Evolutionary conservation across 805 yeast species (phyloP).

Genomic region (Lipomyces kockii): DNA sequence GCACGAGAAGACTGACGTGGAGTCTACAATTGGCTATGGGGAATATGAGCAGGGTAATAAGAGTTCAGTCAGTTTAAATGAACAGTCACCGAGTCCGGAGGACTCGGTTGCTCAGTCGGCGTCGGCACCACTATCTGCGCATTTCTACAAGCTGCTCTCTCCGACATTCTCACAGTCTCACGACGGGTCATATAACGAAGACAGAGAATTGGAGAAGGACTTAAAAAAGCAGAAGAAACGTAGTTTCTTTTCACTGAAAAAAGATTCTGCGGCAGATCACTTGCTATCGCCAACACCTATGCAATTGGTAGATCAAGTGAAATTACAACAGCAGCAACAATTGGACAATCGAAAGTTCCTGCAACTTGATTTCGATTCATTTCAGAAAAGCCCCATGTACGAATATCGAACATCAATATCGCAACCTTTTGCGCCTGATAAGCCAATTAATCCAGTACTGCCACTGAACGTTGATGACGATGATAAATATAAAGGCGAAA

Average conservation of each 20-base stretch:
- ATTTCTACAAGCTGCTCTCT: conserved; percentile 7
- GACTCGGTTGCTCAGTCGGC: conserved; percentile 7
- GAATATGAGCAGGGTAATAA: neutral
- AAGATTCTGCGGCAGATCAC: conserved; percentile 5
- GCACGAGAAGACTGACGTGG: neutral
- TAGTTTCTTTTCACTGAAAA: conserved; percentile 61
- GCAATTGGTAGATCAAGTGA: conserved; percentile 17
- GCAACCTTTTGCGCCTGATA: conserved; percentile 7
- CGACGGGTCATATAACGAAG: conserved; percentile 22
- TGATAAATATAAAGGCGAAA: conserved; percentile 23
- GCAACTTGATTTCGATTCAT: conserved; percentile 22
- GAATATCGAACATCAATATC: conserved; percentile 31
- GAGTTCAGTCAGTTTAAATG: conserved; percentile 3
- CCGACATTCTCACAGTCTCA: conserved; percentile 10
- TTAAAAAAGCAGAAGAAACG: conserved; percentile 57
- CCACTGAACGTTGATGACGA: conserved; percentile 19
- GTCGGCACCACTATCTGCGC: conserved; percentile 15
- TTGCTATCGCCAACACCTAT: neutral
- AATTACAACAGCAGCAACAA: conserved; percentile 26
- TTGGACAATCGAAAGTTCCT: conserved; percentile 24
- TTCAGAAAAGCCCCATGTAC: conserved; percentile 31
- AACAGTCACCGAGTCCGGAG: conserved; percentile 6
- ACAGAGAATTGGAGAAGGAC: conserved; percentile 44
- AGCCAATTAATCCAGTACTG: conserved; percentile 3
- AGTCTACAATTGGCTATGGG: neutral